Evolutionary conservation across 495 filamentous ascomycete species (phyloP).

Genomic region (Talaromyces borbonicus): DNA sequence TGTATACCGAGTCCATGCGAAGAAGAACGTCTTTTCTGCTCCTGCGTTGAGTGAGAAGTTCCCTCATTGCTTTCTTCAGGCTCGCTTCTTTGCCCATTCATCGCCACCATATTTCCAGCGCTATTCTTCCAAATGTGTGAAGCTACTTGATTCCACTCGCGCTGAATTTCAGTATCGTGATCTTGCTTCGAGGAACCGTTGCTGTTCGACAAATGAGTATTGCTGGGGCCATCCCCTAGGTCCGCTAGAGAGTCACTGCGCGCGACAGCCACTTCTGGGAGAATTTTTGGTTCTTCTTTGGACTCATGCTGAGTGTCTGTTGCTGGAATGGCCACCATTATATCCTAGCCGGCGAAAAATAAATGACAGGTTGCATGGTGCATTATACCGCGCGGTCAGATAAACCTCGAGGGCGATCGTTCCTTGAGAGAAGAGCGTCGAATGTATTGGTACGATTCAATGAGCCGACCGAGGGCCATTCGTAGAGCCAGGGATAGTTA

Average conservation of each 20-base stretch:
- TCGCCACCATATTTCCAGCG: background rate
- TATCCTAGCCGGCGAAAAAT: background rate
- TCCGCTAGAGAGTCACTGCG: conserved; percentile 2
- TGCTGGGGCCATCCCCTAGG: conserved; percentile 5
- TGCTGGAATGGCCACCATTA: conserved; percentile 2
- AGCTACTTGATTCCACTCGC: conserved; percentile 6
- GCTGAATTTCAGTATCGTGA: conserved; percentile 4
- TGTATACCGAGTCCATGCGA: conserved; percentile 4
- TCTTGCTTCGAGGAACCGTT: background rate
- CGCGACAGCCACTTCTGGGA: background rate
- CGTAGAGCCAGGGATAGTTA: too few species aligned
- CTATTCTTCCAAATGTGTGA: background rate
- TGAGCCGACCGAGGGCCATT: too few species aligned
- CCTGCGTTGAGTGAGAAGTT: background rate
- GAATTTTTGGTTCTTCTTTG: background rate
- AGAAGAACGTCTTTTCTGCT: background rate
- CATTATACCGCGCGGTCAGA: conserved; percentile 6
- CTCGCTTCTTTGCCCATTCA: background rate
- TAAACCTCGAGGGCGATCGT: too few species aligned
- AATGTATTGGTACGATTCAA: too few species aligned
- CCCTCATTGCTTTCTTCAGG: background rate
- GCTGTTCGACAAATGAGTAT: background rate
- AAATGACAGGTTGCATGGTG: background rate
- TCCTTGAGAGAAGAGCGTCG: too few species aligned
- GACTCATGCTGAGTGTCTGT: background rate